Evolutionary conservation across 2,329 filamentous ascomycete species (phyloP), one percentile per base, ranked within the genome.

Genomic region (Calcarisporium arbuscula): DNA sequence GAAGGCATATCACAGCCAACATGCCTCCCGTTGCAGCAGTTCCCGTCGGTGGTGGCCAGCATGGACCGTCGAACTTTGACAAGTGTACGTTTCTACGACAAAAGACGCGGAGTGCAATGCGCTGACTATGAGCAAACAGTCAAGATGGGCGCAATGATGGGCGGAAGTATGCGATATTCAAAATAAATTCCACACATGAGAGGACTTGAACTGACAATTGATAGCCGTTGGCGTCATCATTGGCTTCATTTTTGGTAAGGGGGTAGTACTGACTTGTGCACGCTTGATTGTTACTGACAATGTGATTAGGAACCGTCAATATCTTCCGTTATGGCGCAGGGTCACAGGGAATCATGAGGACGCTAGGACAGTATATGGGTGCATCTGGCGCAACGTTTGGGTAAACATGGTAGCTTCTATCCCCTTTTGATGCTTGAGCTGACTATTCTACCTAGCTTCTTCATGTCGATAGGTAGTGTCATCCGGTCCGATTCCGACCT

Each of bases 71-170:
- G 28, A 70, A 62, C 39, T 53, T 71, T 41, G 72, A 77, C 54
- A 77, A 77, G 61, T 58, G 72, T 75, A 65, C 39, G 53, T 35
- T 37, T 34, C 37, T 28, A 33, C 30, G 29, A 30, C 25, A 28
- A 34, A 36, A 16, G 14, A n/a, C n/a, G 34, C 28, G 19, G 19
- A 15, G 12, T 23, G 21, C 30, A 29, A 30, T 28, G 10, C 20
- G 27, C 38, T 38, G 40, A 40, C 45, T 41, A 53, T 46, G 50
- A 27, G 36, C 22, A 21, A 36, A 18, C 31, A 61, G 58, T 61
- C 29, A 95, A 95, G 72, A 95, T 96, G 88, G 92, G 92, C 51
- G 88, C 85, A 44, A 82, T 98, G 82, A 96, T 96, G 88, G 92
- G 92, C 50, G 86, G 88, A 60, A 94, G 90, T 96, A 84, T 53